phyloP scores from a whole-genome alignment of 176 grass and related monocot genomes.

The Saccharum officinarum region DNA sequence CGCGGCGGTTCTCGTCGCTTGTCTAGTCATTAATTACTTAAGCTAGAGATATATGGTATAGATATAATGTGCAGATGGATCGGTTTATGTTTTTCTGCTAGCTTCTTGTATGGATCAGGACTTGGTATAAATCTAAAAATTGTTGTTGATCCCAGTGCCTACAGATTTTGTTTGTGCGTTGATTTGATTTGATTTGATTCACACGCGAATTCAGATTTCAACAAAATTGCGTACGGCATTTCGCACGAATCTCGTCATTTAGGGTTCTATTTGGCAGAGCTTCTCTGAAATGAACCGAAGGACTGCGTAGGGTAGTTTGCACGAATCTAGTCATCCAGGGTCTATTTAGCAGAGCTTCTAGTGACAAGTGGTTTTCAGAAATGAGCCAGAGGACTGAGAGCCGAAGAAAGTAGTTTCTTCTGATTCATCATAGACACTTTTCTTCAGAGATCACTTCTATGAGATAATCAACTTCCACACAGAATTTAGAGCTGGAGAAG shows the following conservation, averaged over 20 bases:
- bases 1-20: neutral
- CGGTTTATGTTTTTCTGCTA: neutral
- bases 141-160: neutral
- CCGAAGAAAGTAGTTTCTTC: neutral
- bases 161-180: neutral
- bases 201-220: neutral
- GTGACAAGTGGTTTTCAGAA: neutral
- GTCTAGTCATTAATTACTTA: neutral
- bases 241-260: neutral
- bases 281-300: too few species aligned
- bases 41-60: neutral
- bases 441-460: neutral
- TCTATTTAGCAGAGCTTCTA: neutral
- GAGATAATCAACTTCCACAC: neutral
- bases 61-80: constrained; percentile 39
- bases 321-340: too few species aligned
- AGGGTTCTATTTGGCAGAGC: neutral
- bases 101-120: neutral
- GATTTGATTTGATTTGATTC: neutral
- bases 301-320: neutral
- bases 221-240: neutral
- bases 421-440: neutral
- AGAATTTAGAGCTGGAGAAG: neutral
- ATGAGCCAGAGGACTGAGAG: too few species aligned
- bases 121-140: neutral